Percentiles rank a stretch among this genome's conserved stretches.
Conservation (phyloP, 225 moss, liverwort and hornwort species). For the Pleurozium schreberi region DNA sequence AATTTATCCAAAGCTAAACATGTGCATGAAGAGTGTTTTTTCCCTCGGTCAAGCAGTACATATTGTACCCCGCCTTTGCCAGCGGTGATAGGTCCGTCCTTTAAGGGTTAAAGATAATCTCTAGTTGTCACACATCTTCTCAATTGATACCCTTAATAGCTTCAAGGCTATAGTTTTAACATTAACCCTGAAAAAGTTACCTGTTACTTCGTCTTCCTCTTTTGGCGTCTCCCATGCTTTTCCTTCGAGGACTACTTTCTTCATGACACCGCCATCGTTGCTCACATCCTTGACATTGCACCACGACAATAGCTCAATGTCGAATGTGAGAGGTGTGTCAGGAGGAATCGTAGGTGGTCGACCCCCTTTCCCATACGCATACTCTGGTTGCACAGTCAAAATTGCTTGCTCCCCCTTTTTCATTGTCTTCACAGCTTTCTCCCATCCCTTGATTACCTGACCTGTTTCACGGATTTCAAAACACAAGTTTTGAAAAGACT, state of each 20-base stretch:
- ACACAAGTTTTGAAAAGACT: background rate
- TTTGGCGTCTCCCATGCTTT: slow-evolving; percentile 77
- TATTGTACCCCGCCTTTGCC: too few relatives aligned
- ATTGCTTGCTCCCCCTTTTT: slow-evolving; percentile 66
- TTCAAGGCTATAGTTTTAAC: background rate
- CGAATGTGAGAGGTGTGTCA: slow-evolving; percentile 54
- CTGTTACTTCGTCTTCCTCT: slow-evolving; percentile 56
- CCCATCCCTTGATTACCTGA: slow-evolving; percentile 84
- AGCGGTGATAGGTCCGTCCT: too few relatives aligned
- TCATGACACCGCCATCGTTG: slow-evolving; percentile 70
- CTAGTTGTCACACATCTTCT: background rate
- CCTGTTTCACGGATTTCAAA: background rate
- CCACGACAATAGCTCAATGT: slow-evolving; percentile 71
- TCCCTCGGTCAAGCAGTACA: too few relatives aligned
- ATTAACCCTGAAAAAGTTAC: background rate
- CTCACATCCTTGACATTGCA: slow-evolving; percentile 71
- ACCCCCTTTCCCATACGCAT: slow-evolving; percentile 61
- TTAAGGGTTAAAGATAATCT: background rate
- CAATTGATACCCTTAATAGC: background rate
- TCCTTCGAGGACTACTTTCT: slow-evolving; percentile 60
- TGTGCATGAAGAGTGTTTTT: too few relatives aligned
- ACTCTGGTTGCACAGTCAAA: slow-evolving; percentile 61
- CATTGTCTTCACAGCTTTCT: slow-evolving; percentile 77
- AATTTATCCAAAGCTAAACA: too few relatives aligned
- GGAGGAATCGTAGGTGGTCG: slow-evolving; percentile 58